A percentile compares a stretch with the other conserved stretches of the same genome.
Conservation (phyloP, 345 rosid genomes). For the Boechera stricta region DNA sequence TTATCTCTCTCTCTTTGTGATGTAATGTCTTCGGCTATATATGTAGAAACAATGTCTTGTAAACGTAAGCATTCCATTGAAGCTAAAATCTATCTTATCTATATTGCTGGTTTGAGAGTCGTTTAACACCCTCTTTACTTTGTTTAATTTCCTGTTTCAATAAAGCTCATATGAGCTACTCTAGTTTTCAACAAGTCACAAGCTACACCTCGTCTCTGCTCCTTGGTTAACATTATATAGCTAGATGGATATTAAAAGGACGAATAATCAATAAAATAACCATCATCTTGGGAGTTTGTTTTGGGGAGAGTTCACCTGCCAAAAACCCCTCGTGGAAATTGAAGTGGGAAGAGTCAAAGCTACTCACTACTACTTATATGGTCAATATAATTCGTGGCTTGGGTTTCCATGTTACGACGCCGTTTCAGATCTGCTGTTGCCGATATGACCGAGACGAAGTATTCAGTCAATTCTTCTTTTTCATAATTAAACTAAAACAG, state of each 20-base stretch:
- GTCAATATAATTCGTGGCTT: neutral
- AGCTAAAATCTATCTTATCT: too few relatives aligned
- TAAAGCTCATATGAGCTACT: too few relatives aligned
- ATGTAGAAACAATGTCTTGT: too few relatives aligned
- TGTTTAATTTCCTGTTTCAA: too few relatives aligned
- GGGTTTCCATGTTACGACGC: neutral
- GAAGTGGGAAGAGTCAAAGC: slow-evolving; percentile 23
- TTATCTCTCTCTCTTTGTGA: too few relatives aligned
- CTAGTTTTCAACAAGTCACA: too few relatives aligned
- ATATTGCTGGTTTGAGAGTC: too few relatives aligned
- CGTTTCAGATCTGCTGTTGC: neutral
- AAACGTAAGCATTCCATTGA: too few relatives aligned
- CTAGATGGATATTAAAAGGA: neutral
- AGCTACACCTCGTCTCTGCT: too few relatives aligned
- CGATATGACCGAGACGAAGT: neutral
- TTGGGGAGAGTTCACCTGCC: slow-evolving; percentile 45
- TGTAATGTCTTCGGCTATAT: too few relatives aligned
- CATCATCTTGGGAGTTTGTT: slow-evolving; percentile 24
- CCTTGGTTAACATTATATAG: too few relatives aligned
- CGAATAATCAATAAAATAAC: neutral
- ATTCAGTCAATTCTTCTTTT: neutral
- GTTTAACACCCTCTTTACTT: too few relatives aligned
- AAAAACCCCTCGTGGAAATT: slow-evolving; percentile 46
- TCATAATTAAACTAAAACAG: neutral
- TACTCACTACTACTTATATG: neutral